These are phyloP conservation scores for Nothophytophthora sp. DNA, from an alignment of 352 stramenopile species.

Conservation along the genomic window DNA sequence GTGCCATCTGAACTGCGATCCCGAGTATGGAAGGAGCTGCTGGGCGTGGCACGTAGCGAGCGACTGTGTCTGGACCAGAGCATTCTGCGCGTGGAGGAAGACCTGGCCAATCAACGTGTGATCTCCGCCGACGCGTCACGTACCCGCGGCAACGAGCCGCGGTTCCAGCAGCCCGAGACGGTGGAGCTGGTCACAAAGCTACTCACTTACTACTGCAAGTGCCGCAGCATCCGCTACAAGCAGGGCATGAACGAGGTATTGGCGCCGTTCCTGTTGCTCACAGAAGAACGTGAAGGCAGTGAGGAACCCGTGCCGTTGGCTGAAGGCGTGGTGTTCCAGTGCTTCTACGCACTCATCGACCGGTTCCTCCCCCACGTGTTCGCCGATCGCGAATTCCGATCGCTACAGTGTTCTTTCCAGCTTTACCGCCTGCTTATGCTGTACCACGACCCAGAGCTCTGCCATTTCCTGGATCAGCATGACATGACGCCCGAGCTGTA, in stretches of 20 bases:
- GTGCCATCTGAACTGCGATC: constrained; percentile 56
- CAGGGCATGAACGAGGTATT: constrained; percentile 96
- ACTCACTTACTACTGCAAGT: constrained; percentile 94
- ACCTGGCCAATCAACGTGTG: constrained; percentile 91
- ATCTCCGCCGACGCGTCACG: constrained; percentile 87
- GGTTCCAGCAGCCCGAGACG: constrained; percentile 76
- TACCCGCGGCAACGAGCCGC: constrained; percentile 79
- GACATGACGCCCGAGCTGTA: constrained; percentile 94
- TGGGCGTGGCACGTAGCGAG: constrained; percentile 71
- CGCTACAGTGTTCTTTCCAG: constrained; percentile 92
- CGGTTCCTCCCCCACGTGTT: constrained; percentile 90
- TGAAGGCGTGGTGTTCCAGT: constrained; percentile 81
- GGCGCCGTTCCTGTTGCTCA: constrained; percentile 89
- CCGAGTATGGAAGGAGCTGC: constrained; percentile 78
- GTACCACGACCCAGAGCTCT: constrained; percentile 92
- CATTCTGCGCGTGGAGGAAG: constrained; percentile 75
- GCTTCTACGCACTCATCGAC: constrained; percentile 90
- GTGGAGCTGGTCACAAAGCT: constrained; percentile 79
- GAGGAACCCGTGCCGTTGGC: constrained; percentile 40
- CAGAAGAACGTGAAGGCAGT: constrained; percentile 16
- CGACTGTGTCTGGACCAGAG: constrained; percentile 64
- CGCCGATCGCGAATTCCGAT: constrained; percentile 88
- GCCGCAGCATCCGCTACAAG: constrained; percentile 90
- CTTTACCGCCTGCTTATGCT: constrained; percentile 90
- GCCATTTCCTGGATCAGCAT: constrained; percentile 88